These are phyloP conservation scores for Xylariaceae sp. DNA, from an alignment of 2,329 filamentous ascomycete species.

Conservation along the genomic window DNA sequence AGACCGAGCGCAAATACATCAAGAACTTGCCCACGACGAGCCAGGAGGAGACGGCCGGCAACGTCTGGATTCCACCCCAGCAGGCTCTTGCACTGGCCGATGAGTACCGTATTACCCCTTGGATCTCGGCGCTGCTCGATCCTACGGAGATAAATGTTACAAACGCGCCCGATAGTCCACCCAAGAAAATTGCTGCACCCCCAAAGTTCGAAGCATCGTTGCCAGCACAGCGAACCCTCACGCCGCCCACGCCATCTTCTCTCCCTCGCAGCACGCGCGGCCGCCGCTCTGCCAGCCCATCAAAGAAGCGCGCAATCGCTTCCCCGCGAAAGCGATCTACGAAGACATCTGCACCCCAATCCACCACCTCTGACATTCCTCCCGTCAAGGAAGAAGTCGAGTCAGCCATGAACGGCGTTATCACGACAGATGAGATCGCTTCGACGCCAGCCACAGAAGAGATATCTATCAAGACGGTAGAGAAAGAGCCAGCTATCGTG, in stretches of 20 bases:
- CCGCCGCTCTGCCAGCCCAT: conserved; percentile 51
- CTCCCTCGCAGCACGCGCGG: conserved; percentile 39
- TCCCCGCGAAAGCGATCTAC: conserved; percentile 49
- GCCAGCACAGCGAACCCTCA: conserved; percentile 33
- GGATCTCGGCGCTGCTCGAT: conserved; percentile 90
- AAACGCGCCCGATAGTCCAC: conserved; percentile 53
- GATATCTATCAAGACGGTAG: conserved; percentile 37
- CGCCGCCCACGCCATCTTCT: conserved; percentile 41
- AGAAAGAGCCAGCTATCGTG: conserved; percentile 40
- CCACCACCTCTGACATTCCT: conserved; percentile 29
- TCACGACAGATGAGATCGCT: conserved; percentile 39
- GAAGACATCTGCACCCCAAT: conserved; percentile 33
- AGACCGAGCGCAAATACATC: conserved; percentile 72
- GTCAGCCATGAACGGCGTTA: conserved; percentile 26
- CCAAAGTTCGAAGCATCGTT: conserved; percentile 63
- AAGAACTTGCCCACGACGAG: conserved; percentile 77
- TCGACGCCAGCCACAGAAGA: conserved; percentile 30
- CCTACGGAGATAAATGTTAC: conserved; percentile 63
- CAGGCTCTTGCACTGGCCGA: conserved; percentile 74
- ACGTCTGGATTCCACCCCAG: conserved; percentile 87
- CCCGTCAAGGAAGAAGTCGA: conserved; percentile 23
- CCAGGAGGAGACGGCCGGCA: conserved; percentile 87
- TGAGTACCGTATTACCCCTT: conserved; percentile 78
- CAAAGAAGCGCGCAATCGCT: conserved; percentile 43
- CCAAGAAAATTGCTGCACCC: conserved; percentile 71